Base-by-base conservation (phyloP, 371 early-diverging fungal species). In the Syncephalastrum monosporum region DNA sequence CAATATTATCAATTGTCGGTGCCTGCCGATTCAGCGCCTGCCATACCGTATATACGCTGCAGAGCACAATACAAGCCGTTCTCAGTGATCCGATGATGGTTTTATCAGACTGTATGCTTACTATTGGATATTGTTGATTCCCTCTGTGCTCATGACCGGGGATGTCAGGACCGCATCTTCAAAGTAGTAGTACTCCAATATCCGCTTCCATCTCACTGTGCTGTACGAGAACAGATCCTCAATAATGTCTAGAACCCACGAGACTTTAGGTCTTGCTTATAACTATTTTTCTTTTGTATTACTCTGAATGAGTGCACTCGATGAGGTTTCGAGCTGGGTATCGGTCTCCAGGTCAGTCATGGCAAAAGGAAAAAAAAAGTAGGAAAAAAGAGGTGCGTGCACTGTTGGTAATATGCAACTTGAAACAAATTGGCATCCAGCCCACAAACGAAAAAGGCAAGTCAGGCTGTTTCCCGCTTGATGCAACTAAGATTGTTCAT, bases 31-130 rank as follows among this genome's bases (percentile, higher is more conserved):
- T 83, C 58, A 85, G 66, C 2, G 82, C 73, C 24, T 81, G 78
- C 85, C 85, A 85, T 4, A 85, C 83, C 1, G 82, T 74, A 54
- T 81, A 85, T 0, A 85, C 82, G 59, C 82, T 83, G 52, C 19
- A 16, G 6, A 51, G 21, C 21, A 13, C 19, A 15, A 52, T 6
- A 41, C 5, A 16, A 53, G 13, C 45, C 25, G 3, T 0, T 21
- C 14, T 47, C 8, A 23, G 47, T 23, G 10, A 17, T 10, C 14
- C 19, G 15, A 17, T 5, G 4, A n/a, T 8, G 2, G 0, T 51
- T 23, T 27, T 47, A 12, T 8, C n/a, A 53, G 7, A 12, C 13
- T 15, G 14, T 16, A 12, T n/a, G 19, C 50, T 55, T 74, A 77
- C 78, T 69, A 68, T 66, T 82, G 81, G 45, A 85, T 85, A 49